A percentile compares a stretch with the other conserved stretches of the same genome.
Evolutionary conservation across 176 grass and related monocot species (phyloP).

Genomic region (Cenchrus fungigraminus): DNA sequence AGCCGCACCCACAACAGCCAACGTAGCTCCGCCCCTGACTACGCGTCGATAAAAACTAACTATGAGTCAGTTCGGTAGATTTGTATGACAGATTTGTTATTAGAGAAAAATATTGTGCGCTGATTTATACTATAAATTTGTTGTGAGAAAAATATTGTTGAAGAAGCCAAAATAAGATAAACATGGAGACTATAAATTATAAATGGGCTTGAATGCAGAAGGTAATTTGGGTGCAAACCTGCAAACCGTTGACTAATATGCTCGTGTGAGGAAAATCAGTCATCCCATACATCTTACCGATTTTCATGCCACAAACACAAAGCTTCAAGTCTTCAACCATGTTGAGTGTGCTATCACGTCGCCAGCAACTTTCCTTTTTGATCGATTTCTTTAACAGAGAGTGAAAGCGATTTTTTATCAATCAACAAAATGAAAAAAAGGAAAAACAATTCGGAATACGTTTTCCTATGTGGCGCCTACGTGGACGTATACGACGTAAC

Average conservation of each 20-base stretch:
- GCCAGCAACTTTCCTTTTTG: not conserved
- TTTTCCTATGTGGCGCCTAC: conserved; percentile 3
- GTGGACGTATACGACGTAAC: conserved; percentile 9
- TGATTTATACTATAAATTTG: too few species aligned
- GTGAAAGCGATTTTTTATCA: not conserved
- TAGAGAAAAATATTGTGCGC: too few species aligned
- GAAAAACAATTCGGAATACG: not conserved
- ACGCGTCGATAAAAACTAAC: too few species aligned
- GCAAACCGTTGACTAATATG: not conserved
- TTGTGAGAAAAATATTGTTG: too few species aligned
- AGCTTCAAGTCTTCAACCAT: not conserved
- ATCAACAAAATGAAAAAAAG: not conserved
- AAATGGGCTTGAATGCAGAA: too few species aligned
- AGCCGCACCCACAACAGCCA: too few species aligned
- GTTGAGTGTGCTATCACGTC: not conserved
- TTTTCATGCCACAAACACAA: not conserved
- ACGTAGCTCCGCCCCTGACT: too few species aligned
- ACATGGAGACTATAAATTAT: too few species aligned
- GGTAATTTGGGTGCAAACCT: not conserved
- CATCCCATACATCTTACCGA: not conserved
- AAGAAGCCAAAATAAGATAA: too few species aligned
- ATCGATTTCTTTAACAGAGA: not conserved
- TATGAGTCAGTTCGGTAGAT: too few species aligned
- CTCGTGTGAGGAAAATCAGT: not conserved
- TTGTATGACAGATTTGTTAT: too few species aligned